Base-by-base conservation (phyloP, 768 basidiomycete genomes). In the Dictyophora rubrovolvata region DNA sequence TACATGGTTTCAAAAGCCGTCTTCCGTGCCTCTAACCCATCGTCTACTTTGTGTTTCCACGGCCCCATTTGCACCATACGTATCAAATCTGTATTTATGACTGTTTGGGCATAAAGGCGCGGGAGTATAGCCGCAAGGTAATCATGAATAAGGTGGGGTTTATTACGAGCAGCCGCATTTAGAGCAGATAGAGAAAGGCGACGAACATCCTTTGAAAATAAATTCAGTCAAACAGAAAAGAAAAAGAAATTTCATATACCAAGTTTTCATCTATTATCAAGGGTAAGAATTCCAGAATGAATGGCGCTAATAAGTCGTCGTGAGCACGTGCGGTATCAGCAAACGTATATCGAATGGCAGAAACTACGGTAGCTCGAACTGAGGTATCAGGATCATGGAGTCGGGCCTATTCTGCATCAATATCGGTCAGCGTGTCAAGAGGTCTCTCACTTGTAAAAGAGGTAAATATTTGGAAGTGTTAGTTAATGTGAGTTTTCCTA, bases 1-100 rank as follows among this genome's bases (percentile, higher is more conserved):
- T 96, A 94, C 77, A 97, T 90, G 1, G 93, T 93, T 72, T 99
- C 96, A 71, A 90, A 98, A 1, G 96, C 95, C 0, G 91, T 94
- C 78, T 97, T 98, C 60, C 96, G 84, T 20, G 93, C 86, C 63
- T 98, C 95, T 46, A 98, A 77, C 52, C 96, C 96, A 63, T 98
- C 94, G 65, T 99, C 96, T 55, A 96, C 91, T 69, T 89, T 93
- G 73, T 95, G 92, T 23, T 87, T 89, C 93, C 93, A 96, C 1
- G 93, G 93, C 20, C 93, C 93, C 93, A 96, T 96, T 68, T 93
- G 90, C 12, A 96, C 93, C 1, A 88, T 90, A 33, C 89, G 84
- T 67, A 95, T 85, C 60, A 93, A 82, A 1, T 85, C 79, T 1
- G 81, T 77, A 62, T 90, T 92, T 68, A 93, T 73, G 37, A 78